These are phyloP conservation scores for Dipteronia dyeriana DNA, from an alignment of 345 rosid species.

Conservation along the genomic window DNA sequence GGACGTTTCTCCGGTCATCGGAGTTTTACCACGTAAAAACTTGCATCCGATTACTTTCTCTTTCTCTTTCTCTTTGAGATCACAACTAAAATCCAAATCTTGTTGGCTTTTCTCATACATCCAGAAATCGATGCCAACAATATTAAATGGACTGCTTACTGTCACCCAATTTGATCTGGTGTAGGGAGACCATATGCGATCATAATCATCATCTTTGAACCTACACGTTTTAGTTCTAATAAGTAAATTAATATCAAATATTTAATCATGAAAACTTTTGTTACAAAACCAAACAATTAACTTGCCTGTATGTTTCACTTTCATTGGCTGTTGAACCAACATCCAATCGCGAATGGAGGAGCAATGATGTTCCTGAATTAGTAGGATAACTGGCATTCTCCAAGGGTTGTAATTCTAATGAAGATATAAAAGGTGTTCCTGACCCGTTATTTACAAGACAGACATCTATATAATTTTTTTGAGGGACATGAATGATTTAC, in stretches of 20 bases:
- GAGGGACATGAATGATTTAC: neutral
- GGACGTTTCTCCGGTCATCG: too few species aligned
- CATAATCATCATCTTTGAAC: conserved; percentile 3
- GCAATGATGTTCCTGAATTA: neutral
- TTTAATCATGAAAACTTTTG: too few species aligned
- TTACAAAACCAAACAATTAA: too few species aligned
- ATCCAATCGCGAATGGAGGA: neutral
- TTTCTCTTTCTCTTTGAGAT: too few species aligned
- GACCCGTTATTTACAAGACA: conserved; percentile 13
- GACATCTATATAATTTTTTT: neutral
- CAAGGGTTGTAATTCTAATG: conserved; percentile 23
- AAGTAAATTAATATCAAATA: too few species aligned
- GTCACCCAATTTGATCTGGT: too few species aligned
- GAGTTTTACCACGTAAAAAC: too few species aligned
- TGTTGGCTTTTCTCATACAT: too few species aligned
- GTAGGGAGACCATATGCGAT: conserved; percentile 5
- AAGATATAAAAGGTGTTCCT: conserved; percentile 21
- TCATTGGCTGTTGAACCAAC: neutral
- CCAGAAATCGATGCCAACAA: too few species aligned
- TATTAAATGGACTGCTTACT: too few species aligned
- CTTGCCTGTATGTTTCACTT: neutral
- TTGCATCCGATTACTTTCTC: too few species aligned
- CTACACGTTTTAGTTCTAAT: neutral
- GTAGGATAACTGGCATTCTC: conserved; percentile 1
- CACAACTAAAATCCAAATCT: too few species aligned